phyloP scores from a whole-genome alignment of 345 rosid species.

The Brassica cretica region DNA sequence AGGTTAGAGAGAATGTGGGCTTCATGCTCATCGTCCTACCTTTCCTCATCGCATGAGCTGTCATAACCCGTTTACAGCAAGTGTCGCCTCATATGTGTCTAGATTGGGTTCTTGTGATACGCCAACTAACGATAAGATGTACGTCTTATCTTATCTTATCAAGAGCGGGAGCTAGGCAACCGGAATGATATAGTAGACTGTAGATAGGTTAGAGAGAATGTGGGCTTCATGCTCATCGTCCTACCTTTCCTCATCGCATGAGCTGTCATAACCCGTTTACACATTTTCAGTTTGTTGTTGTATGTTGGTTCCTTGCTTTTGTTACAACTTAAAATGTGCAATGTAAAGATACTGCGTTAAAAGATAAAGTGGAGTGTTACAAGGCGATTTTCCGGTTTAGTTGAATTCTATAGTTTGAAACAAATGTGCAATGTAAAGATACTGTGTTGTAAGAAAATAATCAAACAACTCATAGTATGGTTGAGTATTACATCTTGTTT shows the following conservation, averaged over 20 bases:
- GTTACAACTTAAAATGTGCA: no score
- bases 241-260: conserved; percentile 82
- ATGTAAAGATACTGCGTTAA: no score
- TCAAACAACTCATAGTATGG: conserved; percentile 33
- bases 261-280: background rate
- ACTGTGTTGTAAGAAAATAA: conserved; percentile 16
- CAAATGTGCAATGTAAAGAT: conserved; percentile 26
- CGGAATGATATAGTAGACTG: no score
- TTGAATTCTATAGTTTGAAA: conserved; percentile 7
- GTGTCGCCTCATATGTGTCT: no score
- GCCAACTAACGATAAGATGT: no score
- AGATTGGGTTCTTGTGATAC: no score
- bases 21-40: conserved; percentile 44
- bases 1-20: no score
- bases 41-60: conserved; percentile 61
- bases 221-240: background rate
- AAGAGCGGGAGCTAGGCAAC: no score
- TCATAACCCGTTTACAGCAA: background rate
- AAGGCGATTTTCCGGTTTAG: conserved; percentile 2
- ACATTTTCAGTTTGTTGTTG: conserved; percentile 5
- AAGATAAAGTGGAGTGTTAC: background rate
- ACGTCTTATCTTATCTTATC: no score
- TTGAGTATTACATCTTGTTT: conserved; percentile 28
- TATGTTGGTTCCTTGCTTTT: background rate
- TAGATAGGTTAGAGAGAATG: no score